These are phyloP conservation scores for Aspergillus bertholletiae DNA, from an alignment of 495 filamentous ascomycete species.

Conservation along the genomic window DNA sequence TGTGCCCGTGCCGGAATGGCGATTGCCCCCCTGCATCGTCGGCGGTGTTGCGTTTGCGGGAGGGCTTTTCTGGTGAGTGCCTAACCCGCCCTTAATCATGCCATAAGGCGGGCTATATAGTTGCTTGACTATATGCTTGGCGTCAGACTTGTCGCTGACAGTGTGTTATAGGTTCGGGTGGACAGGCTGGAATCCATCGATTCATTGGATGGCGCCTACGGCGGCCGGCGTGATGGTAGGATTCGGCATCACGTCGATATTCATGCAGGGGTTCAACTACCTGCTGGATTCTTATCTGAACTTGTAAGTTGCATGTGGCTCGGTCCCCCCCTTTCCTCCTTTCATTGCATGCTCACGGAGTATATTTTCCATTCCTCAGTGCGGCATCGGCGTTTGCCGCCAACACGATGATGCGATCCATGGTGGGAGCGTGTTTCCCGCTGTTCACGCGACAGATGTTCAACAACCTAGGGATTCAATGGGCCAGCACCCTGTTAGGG, in stretches of 20 bases:
- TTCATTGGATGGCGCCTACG: constrained; percentile 30
- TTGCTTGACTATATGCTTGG: too few species aligned
- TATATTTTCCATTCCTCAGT: constrained; percentile 21
- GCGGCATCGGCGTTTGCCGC: constrained; percentile 82
- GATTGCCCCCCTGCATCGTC: constrained; percentile 38
- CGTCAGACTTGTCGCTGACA: constrained; percentile 7
- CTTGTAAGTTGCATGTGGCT: constrained; percentile 64
- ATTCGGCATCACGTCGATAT: constrained; percentile 27
- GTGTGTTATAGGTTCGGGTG: constrained; percentile 30
- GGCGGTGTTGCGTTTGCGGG: constrained; percentile 45
- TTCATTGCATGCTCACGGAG: background rate
- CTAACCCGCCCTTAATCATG: background rate
- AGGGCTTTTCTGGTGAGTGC: constrained; percentile 49
- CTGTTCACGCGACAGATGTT: constrained; percentile 81
- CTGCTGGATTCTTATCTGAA: constrained; percentile 44
- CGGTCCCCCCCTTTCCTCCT: constrained; percentile 10
- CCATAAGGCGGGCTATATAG: too few species aligned
- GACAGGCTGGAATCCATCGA: constrained; percentile 24
- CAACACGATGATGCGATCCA: constrained; percentile 79
- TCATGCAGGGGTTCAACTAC: constrained; percentile 34
- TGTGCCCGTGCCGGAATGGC: constrained; percentile 31
- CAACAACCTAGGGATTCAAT: constrained; percentile 68
- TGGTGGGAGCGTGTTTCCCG: constrained; percentile 73
- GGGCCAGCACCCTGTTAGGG: constrained; percentile 72
- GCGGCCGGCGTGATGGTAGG: constrained; percentile 24